phyloP scores from a whole-genome alignment of 2,329 filamentous ascomycete genomes.

The Rutstroemia sp. region DNA sequence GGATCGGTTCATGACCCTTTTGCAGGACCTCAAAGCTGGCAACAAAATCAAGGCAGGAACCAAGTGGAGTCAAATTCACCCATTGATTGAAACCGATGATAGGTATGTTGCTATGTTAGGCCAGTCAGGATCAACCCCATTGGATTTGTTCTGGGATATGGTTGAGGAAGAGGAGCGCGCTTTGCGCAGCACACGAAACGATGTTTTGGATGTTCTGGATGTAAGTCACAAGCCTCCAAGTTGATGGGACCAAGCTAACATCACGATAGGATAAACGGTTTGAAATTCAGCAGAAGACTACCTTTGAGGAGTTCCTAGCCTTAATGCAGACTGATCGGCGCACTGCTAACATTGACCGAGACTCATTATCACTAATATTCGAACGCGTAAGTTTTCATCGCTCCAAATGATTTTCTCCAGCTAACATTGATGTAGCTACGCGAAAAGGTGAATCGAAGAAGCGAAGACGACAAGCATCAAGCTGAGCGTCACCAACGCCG shows the following conservation, averaged over 20 bases:
- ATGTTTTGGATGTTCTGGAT: conserved; percentile 82
- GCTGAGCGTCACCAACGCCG: conserved; percentile 80
- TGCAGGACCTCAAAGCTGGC: conserved; percentile 64
- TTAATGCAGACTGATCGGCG: conserved; percentile 80
- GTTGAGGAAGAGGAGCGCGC: conserved; percentile 89
- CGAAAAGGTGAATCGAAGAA: conserved; percentile 75
- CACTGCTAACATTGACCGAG: conserved; percentile 78
- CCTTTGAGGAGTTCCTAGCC: conserved; percentile 78
- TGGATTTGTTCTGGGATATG: conserved; percentile 94
- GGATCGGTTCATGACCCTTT: conserved; percentile 68
- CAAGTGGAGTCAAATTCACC: conserved; percentile 80
- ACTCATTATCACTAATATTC: conserved; percentile 75
- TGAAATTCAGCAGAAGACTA: conserved; percentile 80
- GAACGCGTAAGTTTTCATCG: conserved; percentile 53
- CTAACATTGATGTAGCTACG: conserved; percentile 50
- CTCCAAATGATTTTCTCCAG: conserved; percentile 3
- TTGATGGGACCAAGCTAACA: conserved; percentile 31
- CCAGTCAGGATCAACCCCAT: conserved; percentile 73
- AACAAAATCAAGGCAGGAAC: conserved; percentile 83
- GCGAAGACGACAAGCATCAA: conserved; percentile 75
- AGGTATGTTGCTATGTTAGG: conserved; percentile 80
- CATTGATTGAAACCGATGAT: conserved; percentile 68
- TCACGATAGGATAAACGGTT: conserved; percentile 70
- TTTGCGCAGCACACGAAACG: conserved; percentile 72
- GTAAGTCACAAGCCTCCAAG: conserved; percentile 41